Evolutionary conservation across 441 rosid genomes (phyloP).

Genomic region (Gossypium laxum): DNA sequence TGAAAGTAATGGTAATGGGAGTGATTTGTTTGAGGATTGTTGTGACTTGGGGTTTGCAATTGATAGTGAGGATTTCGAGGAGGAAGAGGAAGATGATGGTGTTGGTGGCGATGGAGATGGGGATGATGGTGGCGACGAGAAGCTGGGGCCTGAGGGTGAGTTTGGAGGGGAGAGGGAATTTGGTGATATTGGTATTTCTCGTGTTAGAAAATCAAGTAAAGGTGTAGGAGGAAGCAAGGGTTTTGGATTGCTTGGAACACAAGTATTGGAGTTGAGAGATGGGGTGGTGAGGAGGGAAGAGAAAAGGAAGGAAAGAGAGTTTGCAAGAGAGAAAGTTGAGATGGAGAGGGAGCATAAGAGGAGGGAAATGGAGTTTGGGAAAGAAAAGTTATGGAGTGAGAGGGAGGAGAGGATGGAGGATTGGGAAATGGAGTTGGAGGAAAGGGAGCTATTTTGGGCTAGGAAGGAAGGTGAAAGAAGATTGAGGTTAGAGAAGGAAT

Average conservation of each 20-base stretch:
- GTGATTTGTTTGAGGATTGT: slow-evolving; percentile 45
- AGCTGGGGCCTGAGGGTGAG: slow-evolving; percentile 22
- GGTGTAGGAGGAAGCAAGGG: slow-evolving; percentile 25
- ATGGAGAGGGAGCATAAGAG: slow-evolving; percentile 35
- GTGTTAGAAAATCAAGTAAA: slow-evolving; percentile 26
- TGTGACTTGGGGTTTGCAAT: slow-evolving; percentile 45
- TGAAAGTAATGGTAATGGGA: slow-evolving; percentile 20
- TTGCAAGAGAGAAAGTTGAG: slow-evolving; percentile 28
- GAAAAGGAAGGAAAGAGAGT: slow-evolving; percentile 47
- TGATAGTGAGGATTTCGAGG: slow-evolving; percentile 45
- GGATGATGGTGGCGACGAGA: slow-evolving; percentile 25
- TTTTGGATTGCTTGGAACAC: slow-evolving; percentile 38
- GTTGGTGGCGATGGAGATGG: slow-evolving; percentile 29
- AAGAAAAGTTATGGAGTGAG: slow-evolving; percentile 25
- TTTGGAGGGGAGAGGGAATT: slow-evolving; percentile 28
- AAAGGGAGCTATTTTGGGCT: slow-evolving; percentile 39
- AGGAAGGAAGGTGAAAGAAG: slow-evolving; percentile 38
- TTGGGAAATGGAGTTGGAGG: slow-evolving; percentile 47
- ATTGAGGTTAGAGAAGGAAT: slow-evolving; percentile 36
- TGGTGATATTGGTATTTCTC: slow-evolving; percentile 20
- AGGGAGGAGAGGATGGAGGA: slow-evolving; percentile 37
- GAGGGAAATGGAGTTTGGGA: slow-evolving; percentile 33
- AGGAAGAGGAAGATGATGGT: slow-evolving; percentile 36
- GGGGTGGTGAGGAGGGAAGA: slow-evolving; percentile 45
- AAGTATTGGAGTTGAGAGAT: slow-evolving; percentile 46